Evolutionary conservation across 768 basidiomycete genomes (phyloP), one percentile per base, ranked within the genome.

Genomic region (Tephrocybe sp.): DNA sequence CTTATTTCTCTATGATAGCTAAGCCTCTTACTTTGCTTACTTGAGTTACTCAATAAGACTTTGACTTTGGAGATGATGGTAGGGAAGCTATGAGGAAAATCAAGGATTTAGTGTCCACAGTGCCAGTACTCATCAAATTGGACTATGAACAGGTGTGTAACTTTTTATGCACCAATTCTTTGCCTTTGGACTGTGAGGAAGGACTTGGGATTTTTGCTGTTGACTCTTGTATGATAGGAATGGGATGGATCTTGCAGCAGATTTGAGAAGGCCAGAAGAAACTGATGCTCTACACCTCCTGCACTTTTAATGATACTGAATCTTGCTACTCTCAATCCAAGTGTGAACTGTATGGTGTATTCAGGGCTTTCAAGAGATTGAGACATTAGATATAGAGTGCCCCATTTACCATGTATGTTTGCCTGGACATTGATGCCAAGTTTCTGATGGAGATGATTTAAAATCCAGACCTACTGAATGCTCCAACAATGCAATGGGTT

Each of bases 401-500:
- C n/a, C n/a, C n/a, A n/a, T n/a, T 9, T 45, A 67, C 1, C 62
- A 63, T 45, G 66, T 73, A 39, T 38, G 62, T 4, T 18, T n/a
- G n/a, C n/a, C n/a, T 73, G 0, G 68, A 75, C 44, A 61, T 70
- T 5, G 70, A 75, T 51, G 73, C 68, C 0, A 63, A 67, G 36
- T 69, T 65, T 32, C 61, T 77, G 0, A 63, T 59, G 21, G 66
- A 66, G 8, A 75, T 73, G 73, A 51, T 76, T 3, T 63, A 62
- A 20, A 55, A 65, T 0, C 72, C 73, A 0, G 68, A 76, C 43
- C 49, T 71, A 0, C 72, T 73, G 0, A 72, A 69, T 45, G 66
- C 69, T 0, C 61, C 70, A 0, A 64, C 75, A 42, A 68, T 71
- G 9, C 48, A 66, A 20, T 76, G 74, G 74, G 65, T 76, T 1